Evolutionary conservation across 768 basidiomycete species (phyloP).

Genomic region (Macrolepiota fuliginosa): DNA sequence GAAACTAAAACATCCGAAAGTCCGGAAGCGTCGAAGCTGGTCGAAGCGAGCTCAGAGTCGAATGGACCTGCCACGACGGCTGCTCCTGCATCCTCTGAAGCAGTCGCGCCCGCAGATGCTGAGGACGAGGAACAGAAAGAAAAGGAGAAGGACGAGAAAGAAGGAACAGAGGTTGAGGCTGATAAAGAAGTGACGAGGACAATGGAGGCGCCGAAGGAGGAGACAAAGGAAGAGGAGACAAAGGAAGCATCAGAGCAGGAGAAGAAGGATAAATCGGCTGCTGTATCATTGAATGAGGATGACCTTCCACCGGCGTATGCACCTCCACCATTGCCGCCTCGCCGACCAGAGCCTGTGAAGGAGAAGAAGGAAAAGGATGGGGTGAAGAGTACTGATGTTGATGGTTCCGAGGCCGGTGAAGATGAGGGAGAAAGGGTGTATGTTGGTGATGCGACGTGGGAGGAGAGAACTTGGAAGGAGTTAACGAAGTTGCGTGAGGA

Average conservation of each 20-base stretch:
- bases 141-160: slow-evolving; percentile 6
- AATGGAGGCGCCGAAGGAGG: slow-evolving; percentile 10
- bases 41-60: background rate
- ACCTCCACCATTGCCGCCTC: slow-evolving; percentile 3
- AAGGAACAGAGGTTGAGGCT: background rate
- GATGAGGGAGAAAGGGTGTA: slow-evolving; percentile 35
- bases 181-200: slow-evolving; percentile 6
- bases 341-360: background rate
- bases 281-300: slow-evolving; percentile 3
- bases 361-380: background rate
- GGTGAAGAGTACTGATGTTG: background rate
- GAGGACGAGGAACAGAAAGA: slow-evolving; percentile 5
- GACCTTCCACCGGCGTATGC: slow-evolving; percentile 6
- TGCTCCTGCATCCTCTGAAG: background rate
- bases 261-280: background rate
- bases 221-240: slow-evolving; percentile 15
- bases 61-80: background rate
- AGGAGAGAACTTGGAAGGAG: slow-evolving; percentile 84
- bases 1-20: background rate
- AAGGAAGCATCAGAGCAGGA: slow-evolving; percentile 2
- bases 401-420: background rate
- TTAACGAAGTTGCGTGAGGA: slow-evolving; percentile 70
- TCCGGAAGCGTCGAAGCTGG: background rate
- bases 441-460: slow-evolving; percentile 74
- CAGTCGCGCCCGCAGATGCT: slow-evolving; percentile 5